Evolutionary conservation across 228 moss, liverwort and hornwort species (phyloP).

Genomic region (Sphagnum magellanicum): DNA sequence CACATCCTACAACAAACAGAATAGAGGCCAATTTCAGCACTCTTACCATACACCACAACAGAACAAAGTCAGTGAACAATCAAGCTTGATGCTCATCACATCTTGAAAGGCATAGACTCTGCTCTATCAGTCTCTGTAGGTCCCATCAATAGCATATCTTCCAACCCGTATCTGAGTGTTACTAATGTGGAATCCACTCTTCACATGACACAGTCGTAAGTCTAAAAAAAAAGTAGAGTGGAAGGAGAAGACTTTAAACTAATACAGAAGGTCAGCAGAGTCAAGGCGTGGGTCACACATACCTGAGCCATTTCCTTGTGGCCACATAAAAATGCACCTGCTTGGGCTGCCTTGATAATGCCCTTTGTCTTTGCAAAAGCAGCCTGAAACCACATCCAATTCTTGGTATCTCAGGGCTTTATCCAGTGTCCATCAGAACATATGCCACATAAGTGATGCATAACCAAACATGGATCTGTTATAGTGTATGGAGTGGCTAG

Average conservation of each 20-base stretch:
- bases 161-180: no score
- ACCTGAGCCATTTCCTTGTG: constrained; percentile 94
- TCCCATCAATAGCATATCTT: no score
- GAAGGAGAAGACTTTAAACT: neutral
- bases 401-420: no score
- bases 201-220: neutral
- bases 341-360: constrained; percentile 37
- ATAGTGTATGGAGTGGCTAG: no score
- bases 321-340: constrained; percentile 83
- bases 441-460: no score
- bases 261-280: neutral
- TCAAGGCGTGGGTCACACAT: constrained; percentile 3
- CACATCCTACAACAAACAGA: constrained; percentile 53
- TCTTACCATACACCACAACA: neutral
- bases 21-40: neutral
- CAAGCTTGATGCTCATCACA: neutral
- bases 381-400: constrained; percentile 29
- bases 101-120: neutral
- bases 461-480: no score
- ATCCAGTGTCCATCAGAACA: no score
- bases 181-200: neutral
- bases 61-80: neutral
- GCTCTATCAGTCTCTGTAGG: neutral
- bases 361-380: constrained; percentile 65
- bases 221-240: neutral